Evolutionary conservation across 768 basidiomycete genomes (phyloP), one percentile per base, ranked within the genome.

Genomic region (Pisolithus sp.): DNA sequence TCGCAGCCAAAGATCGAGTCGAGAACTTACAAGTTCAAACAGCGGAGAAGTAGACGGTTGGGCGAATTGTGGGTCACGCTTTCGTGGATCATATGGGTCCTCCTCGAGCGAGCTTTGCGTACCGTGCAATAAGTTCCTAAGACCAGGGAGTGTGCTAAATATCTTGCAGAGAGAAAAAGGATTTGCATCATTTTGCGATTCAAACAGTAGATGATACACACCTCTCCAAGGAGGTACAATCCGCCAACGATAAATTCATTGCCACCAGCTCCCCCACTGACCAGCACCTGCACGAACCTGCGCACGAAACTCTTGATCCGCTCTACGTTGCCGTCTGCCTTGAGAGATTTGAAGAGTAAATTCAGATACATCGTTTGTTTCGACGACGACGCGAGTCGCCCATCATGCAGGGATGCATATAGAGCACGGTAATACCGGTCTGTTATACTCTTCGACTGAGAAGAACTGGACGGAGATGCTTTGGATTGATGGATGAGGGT

Each of bases 281-380:
- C 81, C 38, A 96, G 71, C 40, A 92, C 76, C 68, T 96, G 93
- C 23, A 93, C 73, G 42, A 96, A 83, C 43, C 95, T 71, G 60
- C 87, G 79, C 24, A 97, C 76, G 54, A 96, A 81, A 1, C 92
- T 90, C 64, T 83, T 83, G 17, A 86, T 77, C 8, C 95, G 77
- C 44, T 80, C 80, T 0, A 66, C 52, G 50, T 78, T 76, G 30
- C 59, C 60, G 57, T 86, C 85, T 3, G 76, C 76, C 68, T 94
- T 95, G 57, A 96, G 69, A 2, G 89, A 85, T 60, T 90, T 93
- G 80, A 94, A 94, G 18, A 97, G 67, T 17, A 99, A 70, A 63
- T 97, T 98, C 51, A 99, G 79, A 67, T 95, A 98, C 85, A 98
- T 89, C 5, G 93, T 93, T 65, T 98, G 93, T 63, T 98, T 98